Evolutionary conservation across 1,284 basidiomycete species (phyloP), one percentile per base, ranked within the genome.

Genomic region (Tilletia caries): DNA sequence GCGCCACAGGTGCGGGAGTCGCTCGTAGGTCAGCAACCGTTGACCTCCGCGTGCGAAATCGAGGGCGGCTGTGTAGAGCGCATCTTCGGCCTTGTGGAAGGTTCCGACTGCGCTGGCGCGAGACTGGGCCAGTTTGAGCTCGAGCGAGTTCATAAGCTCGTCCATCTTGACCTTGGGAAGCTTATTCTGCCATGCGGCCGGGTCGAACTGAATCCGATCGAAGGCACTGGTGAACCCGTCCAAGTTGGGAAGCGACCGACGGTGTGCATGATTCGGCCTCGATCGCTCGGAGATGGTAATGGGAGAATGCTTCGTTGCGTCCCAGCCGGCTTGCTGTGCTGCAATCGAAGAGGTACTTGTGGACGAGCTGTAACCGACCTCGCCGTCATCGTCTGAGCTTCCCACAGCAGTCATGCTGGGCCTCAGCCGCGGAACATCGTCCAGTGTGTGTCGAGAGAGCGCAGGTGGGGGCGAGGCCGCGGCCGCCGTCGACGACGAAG

Each of bases 1-100:
- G 65, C 75, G 75, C 79, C 81, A 83, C 25, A 82, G 69, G 33
- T 71, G 69, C 13, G 81, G 81, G 13, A 82, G 71, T 32, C 78
- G 50, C 25, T 79, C 76, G 66, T 81, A 82, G 34, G 65, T 64
- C 50, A 82, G 79, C 13, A 82, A 72, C 37, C 73, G 70, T 50
- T 74, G 74, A 1, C 81, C 81, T 23, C 75, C 75, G 29, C 73
- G 67, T 25, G 80, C 82, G 29, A 83, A 68, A 48, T 80, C 77
- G 33, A 77, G 64, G 1, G 80, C 82, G 1, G 78, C 69, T 41
- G 75, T 68, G 50, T 82, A 81, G 33, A 82, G 66, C 43, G 52
- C 70, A 34, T 82, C 77, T 68, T 83, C 81, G 12, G 78, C 75
- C 64, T 79, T 79, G 60, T 75, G 73, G 27, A 79, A 33, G 1